A percentile compares a stretch with the other conserved stretches of the same genome.
phyloP scores from a whole-genome alignment of 306 rosid genomes.

The Glycine soja region DNA sequence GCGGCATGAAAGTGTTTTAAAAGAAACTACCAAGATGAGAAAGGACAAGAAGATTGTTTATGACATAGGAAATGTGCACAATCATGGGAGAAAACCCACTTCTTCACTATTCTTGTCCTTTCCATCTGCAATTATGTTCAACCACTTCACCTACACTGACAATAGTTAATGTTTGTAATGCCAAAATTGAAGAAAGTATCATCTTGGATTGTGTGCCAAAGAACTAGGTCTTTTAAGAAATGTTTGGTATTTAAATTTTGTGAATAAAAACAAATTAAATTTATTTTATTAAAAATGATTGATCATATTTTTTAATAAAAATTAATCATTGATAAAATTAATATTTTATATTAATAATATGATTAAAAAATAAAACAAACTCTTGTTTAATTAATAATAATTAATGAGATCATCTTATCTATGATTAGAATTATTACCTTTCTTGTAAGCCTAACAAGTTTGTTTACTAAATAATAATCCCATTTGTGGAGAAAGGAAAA shows the following conservation, averaged over 20 bases:
- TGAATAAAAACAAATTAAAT: too few species aligned
- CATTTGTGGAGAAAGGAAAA: neutral
- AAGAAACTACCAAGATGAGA: conserved; percentile 3
- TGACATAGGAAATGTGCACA: conserved; percentile 2
- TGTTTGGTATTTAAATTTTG: too few species aligned
- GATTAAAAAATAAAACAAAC: too few species aligned
- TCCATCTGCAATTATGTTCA: conserved; percentile 13
- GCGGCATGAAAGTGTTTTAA: conserved; percentile 2
- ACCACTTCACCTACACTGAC: neutral
- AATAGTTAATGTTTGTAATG: neutral
- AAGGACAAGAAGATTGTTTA: conserved; percentile 33
- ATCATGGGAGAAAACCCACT: conserved; percentile 3
- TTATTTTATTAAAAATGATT: too few species aligned
- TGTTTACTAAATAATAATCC: neutral
- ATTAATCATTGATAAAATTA: too few species aligned
- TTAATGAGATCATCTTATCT: too few species aligned
- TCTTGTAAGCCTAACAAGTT: neutral
- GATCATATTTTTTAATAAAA: too few species aligned
- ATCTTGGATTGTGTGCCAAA: too few species aligned
- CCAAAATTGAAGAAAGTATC: neutral
- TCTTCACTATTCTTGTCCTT: conserved; percentile 18
- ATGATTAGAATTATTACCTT: too few species aligned
- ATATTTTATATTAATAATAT: too few species aligned
- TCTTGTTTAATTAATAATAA: too few species aligned
- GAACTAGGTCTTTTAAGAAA: too few species aligned